These are phyloP conservation scores for Cudoniella acicularis DNA, from an alignment of 495 filamentous ascomycete genomes.

Conservation along the genomic window DNA sequence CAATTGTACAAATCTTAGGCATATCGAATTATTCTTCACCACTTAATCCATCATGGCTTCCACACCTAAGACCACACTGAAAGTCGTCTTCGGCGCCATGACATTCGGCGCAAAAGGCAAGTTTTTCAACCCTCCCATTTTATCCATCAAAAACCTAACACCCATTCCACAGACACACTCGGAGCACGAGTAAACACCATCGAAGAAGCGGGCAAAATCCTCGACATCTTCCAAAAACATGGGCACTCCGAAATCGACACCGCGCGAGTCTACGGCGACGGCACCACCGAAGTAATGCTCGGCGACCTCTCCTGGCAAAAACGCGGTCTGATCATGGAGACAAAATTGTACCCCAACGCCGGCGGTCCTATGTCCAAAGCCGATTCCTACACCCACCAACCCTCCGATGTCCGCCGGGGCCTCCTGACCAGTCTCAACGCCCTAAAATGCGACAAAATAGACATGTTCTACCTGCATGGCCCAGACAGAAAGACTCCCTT, in stretches of 20 bases:
- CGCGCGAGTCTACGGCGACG: slow-evolving; percentile 48
- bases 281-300: slow-evolving; percentile 47
- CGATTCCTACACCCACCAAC: slow-evolving; percentile 21
- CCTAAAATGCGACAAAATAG: slow-evolving; percentile 27
- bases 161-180: background rate
- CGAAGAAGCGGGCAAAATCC: slow-evolving; percentile 23
- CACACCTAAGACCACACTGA: no score
- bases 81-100: no score
- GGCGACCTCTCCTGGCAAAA: slow-evolving; percentile 43
- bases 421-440: slow-evolving; percentile 36
- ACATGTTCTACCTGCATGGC: slow-evolving; percentile 51
- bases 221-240: slow-evolving; percentile 51
- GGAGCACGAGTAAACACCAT: slow-evolving; percentile 10
- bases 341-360: slow-evolving; percentile 41
- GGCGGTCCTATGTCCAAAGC: background rate
- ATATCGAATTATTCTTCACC: no score
- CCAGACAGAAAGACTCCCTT: slow-evolving; percentile 46
- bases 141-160: no score
- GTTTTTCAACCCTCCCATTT: no score
- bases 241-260: slow-evolving; percentile 59
- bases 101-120: no score
- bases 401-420: slow-evolving; percentile 35
- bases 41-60: no score
- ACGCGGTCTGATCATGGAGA: slow-evolving; percentile 47
- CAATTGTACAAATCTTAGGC: no score